Percentiles rank a stretch among this genome's conserved stretches.
These are phyloP conservation scores for Monosporozyma servazzii DNA, from an alignment of 805 yeast species.

Conservation along the genomic window DNA sequence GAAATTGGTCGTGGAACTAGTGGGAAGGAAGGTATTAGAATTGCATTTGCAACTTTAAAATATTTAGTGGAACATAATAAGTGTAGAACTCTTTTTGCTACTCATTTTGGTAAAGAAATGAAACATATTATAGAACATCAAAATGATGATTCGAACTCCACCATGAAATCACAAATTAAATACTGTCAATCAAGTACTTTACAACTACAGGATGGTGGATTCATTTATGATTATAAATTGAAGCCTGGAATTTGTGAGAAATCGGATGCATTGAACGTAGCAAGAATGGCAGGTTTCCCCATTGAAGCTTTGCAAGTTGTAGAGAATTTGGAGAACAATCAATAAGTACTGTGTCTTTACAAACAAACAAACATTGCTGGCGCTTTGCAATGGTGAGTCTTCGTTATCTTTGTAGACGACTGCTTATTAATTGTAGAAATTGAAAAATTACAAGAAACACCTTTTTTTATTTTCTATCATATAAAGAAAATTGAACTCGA, in stretches of 20 bases:
- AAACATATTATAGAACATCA: slow-evolving; percentile 30
- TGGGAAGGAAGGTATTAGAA: slow-evolving; percentile 72
- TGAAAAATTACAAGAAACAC: neutral
- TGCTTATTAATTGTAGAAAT: neutral
- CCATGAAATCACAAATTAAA: slow-evolving; percentile 8
- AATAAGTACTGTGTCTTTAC: neutral
- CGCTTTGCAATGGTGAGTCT: too few species aligned
- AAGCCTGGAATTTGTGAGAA: slow-evolving; percentile 59
- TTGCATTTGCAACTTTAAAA: slow-evolving; percentile 67
- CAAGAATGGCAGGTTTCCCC: slow-evolving; percentile 75
- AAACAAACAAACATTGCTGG: neutral
- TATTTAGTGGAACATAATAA: slow-evolving; percentile 45
- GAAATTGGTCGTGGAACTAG: slow-evolving; percentile 90
- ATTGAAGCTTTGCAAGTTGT: slow-evolving; percentile 47
- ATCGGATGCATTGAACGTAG: slow-evolving; percentile 72
- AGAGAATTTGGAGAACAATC: neutral
- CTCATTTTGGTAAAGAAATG: slow-evolving; percentile 65
- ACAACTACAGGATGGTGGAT: slow-evolving; percentile 18
- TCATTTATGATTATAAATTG: slow-evolving; percentile 43
- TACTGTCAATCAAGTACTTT: slow-evolving; percentile 21
- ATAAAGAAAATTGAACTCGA: neutral
- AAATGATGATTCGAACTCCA: slow-evolving; percentile 15
- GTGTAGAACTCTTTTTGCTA: slow-evolving; percentile 78
- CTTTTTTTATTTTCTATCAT: too few species aligned
- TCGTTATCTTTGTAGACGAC: neutral